Percentiles rank a stretch among this genome's conserved stretches.
Conservation (phyloP, 495 filamentous ascomycete species). For the Penicillium parvum region DNA sequence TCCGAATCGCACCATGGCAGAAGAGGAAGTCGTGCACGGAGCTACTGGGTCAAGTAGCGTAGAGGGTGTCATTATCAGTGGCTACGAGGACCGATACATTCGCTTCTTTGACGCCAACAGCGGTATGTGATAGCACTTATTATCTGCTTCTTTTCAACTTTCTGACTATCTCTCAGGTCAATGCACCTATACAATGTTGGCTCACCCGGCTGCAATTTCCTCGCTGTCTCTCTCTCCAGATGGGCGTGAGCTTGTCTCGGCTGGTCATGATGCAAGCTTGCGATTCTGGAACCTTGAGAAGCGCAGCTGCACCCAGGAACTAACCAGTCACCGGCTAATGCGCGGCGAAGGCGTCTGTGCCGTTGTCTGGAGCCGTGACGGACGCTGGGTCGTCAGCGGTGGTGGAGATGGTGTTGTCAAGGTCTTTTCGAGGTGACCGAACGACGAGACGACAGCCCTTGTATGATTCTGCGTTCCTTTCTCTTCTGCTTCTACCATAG, state of each 20-base stretch:
- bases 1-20: conserved; percentile 53
- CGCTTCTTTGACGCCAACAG: conserved; percentile 98
- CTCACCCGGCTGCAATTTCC: conserved; percentile 88
- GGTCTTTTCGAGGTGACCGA: conserved; percentile 68
- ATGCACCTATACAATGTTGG: conserved; percentile 98
- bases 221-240: conserved; percentile 86
- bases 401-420: conserved; percentile 97
- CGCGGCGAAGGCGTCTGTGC: conserved; percentile 89
- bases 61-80: conserved; percentile 88
- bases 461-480: conserved; percentile 31
- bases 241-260: conserved; percentile 89
- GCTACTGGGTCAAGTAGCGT: conserved; percentile 85
- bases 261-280: conserved; percentile 88
- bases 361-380: conserved; percentile 92
- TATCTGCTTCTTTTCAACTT: background rate
- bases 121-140: conserved; percentile 58
- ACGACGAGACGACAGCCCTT: conserved; percentile 27
- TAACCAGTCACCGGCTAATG: conserved; percentile 87
- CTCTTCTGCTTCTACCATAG: conserved; percentile 17
- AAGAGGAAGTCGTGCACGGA: conserved; percentile 67
- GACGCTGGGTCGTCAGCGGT: conserved; percentile 87
- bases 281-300: conserved; percentile 99
- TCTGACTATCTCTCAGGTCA: conserved; percentile 64
- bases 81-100: conserved; percentile 93
- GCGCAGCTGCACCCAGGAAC: conserved; percentile 86